Percentiles rank a stretch among this genome's conserved stretches.
Conservation (phyloP, 2,329 filamentous ascomycete genomes). For the Cladosporium sp. region DNA sequence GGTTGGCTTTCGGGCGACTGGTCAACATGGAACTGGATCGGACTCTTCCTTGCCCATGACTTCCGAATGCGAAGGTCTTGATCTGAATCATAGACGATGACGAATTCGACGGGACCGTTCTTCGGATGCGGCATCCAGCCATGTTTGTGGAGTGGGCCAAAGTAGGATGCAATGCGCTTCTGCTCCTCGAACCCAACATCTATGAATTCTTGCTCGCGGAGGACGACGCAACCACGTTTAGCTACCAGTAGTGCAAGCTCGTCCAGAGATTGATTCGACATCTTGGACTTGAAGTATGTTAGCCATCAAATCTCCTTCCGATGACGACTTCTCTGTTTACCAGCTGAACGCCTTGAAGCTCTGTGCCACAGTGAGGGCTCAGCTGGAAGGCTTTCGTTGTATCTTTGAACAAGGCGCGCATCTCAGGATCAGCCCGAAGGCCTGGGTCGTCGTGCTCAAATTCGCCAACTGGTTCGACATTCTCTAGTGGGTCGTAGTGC, state of each 20-base stretch:
- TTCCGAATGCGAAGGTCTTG: constrained; percentile 15
- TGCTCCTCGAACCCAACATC: constrained; percentile 11
- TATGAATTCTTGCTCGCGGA: constrained; percentile 17
- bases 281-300: no score
- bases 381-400: no score
- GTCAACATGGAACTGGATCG: background rate
- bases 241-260: constrained; percentile 14
- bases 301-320: no score
- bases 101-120: constrained; percentile 11
- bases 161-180: constrained; percentile 15
- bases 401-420: no score
- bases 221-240: constrained; percentile 14
- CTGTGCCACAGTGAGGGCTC: no score
- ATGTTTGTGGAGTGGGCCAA: constrained; percentile 17
- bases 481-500: no score
- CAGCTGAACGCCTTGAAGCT: no score
- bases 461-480: no score
- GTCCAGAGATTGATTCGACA: constrained; percentile 12
- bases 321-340: no score
- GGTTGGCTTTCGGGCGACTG: no score
- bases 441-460: no score
- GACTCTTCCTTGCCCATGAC: constrained; percentile 13
- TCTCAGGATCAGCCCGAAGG: no score
- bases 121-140: constrained; percentile 15
- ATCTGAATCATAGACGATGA: constrained; percentile 17